phyloP scores from a whole-genome alignment of 176 grass and related monocot genomes.

The Saccharum officinarum region DNA sequence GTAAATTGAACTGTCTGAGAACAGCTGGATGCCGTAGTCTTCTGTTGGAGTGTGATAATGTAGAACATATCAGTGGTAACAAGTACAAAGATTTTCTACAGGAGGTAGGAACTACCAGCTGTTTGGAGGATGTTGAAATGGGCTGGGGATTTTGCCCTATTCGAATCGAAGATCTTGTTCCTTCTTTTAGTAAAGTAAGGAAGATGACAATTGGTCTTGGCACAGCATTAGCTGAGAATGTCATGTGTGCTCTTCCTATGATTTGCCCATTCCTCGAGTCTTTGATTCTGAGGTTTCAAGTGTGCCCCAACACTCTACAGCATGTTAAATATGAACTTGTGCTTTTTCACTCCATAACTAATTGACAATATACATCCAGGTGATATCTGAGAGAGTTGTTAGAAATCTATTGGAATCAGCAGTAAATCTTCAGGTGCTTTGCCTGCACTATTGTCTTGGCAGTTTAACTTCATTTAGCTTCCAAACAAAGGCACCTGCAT shows the following conservation, averaged over 20 bases:
- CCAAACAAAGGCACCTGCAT: conserved; percentile 13
- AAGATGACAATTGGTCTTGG: conserved; percentile 66
- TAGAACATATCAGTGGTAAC: conserved; percentile 29
- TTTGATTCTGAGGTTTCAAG: conserved; percentile 81
- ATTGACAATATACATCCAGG: conserved; percentile 47
- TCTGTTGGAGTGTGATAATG: conserved; percentile 26
- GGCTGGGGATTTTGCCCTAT: conserved; percentile 82
- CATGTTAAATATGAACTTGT: conserved; percentile 10
- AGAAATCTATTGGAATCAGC: conserved; percentile 64
- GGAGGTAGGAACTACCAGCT: conserved; percentile 44
- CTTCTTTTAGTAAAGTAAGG: conserved; percentile 57
- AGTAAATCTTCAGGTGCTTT: conserved; percentile 51
- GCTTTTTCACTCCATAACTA: conserved; percentile 10
- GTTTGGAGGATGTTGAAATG: conserved; percentile 70
- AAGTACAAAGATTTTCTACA: conserved; percentile 41
- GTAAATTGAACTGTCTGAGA: conserved; percentile 65
- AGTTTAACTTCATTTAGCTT: conserved; percentile 60
- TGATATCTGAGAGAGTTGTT: conserved; percentile 62
- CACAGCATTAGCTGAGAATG: conserved; percentile 61
- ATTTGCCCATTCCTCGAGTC: conserved; percentile 74
- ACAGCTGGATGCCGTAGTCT: conserved; percentile 69
- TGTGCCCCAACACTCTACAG: conserved; percentile 13
- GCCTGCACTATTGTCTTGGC: conserved; percentile 61
- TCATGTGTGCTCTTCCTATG: conserved; percentile 57
- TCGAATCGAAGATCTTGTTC: conserved; percentile 44